phyloP scores from a whole-genome alignment of 192 early-diverging fungal genomes.

The Coemansia sp. region DNA sequence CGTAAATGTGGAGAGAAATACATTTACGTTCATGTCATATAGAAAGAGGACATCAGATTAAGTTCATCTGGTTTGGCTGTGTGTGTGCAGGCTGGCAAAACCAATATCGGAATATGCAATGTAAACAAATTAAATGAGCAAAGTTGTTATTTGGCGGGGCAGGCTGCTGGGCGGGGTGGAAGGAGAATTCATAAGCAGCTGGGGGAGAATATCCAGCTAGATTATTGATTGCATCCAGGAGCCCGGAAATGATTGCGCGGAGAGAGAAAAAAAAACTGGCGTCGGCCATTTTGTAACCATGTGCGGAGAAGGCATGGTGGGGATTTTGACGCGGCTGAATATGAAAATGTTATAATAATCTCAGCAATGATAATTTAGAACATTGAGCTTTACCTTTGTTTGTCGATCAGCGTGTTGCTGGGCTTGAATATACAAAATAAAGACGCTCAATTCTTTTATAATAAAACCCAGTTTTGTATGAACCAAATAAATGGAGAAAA shows the following conservation, averaged over 20 bases:
- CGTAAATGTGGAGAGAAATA: not conserved
- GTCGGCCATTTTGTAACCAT: not conserved
- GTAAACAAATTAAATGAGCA: conserved; percentile 1
- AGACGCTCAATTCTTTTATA: not conserved
- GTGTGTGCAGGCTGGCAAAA: not conserved
- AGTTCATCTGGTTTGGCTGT: not conserved
- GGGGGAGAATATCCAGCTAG: not conserved
- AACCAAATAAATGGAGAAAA: too few relatives aligned
- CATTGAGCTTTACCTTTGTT: not conserved
- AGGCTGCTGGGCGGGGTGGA: not conserved
- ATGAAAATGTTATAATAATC: not conserved
- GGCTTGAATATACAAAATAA: not conserved
- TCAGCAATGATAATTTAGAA: not conserved
- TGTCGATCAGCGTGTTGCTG: not conserved
- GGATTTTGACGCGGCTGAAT: not conserved
- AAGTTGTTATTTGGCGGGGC: not conserved
- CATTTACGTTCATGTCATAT: not conserved
- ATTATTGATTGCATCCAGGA: conserved; percentile 7
- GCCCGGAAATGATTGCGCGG: not conserved
- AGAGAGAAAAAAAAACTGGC: not conserved
- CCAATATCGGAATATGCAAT: not conserved
- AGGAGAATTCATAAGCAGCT: not conserved
- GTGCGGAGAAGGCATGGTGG: not conserved
- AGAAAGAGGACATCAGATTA: not conserved
- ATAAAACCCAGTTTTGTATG: too few relatives aligned